Base-by-base conservation (phyloP, 2,329 filamentous ascomycete species). In the Colletotrichum falcatum region DNA sequence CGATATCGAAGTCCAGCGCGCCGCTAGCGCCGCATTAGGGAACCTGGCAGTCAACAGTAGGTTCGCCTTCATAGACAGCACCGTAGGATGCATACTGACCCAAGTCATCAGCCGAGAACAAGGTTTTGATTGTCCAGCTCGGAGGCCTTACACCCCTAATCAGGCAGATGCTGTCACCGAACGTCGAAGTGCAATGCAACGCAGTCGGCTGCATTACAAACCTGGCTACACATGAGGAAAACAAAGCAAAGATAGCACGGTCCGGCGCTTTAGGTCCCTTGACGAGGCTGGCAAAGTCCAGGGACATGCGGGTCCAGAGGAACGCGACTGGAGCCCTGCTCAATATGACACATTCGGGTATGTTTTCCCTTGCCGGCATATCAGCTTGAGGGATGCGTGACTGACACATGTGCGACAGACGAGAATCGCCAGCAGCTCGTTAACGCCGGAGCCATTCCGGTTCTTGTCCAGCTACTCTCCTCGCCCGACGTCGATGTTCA, bases 321-420 rank as follows among this genome's bases (percentile, higher is more conserved):
- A 99, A 99, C 82, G 96, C 96, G 68, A 99, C 96, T 0, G 96
- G 96, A 64, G 96, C 96, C 55, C 85, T 99, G 68, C 88, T 99
- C 74, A 99, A 99, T 82, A 99, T 99, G 96, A 99, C 96, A 76
- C 96, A 99, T 84, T 98, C 95, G 74, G 94, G 94, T 97, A 89
- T 71, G 88, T 75, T 59, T 59, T 75, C 58, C 58, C 54, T 28
- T 11, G 14, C 20, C 26, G 26, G n/a, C 35, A 23, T n/a, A 37
- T 37, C 23, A 18, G n/a, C 12, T 26, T 23, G n/a, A n/a, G 33
- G 23, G n/a, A 51, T 28, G 14, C n/a, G 44, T 33, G 20, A 4
- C 42, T 37, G 37, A 83, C 73, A 53, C 7, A 6, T 46, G 12
- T 30, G 55, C 35, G 14, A 26, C 79, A 96, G 96, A 98, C 80